Evolutionary conservation across 2,329 filamentous ascomycete species (phyloP).

Genomic region (Plenodomus biglobosus): DNA sequence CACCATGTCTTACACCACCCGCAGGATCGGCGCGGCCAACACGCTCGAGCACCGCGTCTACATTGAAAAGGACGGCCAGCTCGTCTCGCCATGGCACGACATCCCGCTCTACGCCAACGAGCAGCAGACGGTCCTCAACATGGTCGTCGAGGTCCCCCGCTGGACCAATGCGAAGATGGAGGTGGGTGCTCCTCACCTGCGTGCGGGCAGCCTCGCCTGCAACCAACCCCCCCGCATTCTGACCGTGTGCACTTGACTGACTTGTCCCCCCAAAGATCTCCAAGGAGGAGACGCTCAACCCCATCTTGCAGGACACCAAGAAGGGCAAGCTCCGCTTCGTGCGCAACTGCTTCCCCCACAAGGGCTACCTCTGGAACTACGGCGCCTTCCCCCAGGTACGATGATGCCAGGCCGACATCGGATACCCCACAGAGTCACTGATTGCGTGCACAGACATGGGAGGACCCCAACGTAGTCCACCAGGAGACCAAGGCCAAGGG

Average conservation of each 20-base stretch:
- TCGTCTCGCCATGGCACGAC: conserved; percentile 96
- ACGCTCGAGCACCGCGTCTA: conserved; percentile 97
- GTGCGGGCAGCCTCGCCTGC: background rate
- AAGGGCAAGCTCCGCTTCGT: conserved; percentile 99
- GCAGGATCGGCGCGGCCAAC: conserved; percentile 87
- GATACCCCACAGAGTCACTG: conserved; percentile 26
- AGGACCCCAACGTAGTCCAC: conserved; percentile 94
- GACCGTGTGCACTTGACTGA: conserved; percentile 16
- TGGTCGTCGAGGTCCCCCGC: conserved; percentile 98
- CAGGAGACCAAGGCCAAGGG: conserved; percentile 99
- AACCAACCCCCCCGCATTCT: background rate
- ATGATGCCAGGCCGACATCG: conserved; percentile 32
- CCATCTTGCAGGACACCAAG: conserved; percentile 99
- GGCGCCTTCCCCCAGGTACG: conserved; percentile 96
- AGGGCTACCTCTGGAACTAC: conserved; percentile 99
- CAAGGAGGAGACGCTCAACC: conserved; percentile 97
- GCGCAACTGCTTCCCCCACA: conserved; percentile 99
- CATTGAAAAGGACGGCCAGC: conserved; percentile 95
- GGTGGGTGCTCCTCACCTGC: conserved; percentile 59
- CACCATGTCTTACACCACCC: conserved; percentile 70
- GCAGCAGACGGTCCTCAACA: conserved; percentile 95
- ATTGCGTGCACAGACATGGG: conserved; percentile 75
- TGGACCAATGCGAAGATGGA: conserved; percentile 99
- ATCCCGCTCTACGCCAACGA: conserved; percentile 97
- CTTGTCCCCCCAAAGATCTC: conserved; percentile 71